Conservation (phyloP, 2,329 filamentous ascomycete genomes). For the Blastomyces parvus region DNA sequence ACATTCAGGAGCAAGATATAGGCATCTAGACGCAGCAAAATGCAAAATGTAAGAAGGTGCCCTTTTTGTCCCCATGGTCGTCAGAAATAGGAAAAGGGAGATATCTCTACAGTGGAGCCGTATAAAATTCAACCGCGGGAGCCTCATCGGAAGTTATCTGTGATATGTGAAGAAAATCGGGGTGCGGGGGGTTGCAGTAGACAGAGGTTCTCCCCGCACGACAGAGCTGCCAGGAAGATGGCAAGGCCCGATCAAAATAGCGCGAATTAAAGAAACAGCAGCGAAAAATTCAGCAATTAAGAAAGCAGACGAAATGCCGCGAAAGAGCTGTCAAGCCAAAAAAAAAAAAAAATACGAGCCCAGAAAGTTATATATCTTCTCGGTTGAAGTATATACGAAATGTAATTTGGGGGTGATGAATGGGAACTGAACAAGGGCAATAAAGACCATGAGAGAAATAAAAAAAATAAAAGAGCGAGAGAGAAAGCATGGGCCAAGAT, state of each 20-base stretch:
- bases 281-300: neutral
- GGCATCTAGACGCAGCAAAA: constrained; percentile 24
- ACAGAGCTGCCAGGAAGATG: neutral
- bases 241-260: neutral
- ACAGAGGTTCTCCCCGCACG: neutral
- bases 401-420: neutral
- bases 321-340: neutral
- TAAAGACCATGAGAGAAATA: neutral
- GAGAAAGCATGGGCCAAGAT: neutral
- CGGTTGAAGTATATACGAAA: neutral
- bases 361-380: neutral
- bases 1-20: constrained; percentile 34
- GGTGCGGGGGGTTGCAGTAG: neutral
- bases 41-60: neutral
- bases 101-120: constrained; percentile 7
- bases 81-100: neutral
- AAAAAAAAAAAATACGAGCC: neutral
- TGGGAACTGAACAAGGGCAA: constrained; percentile 1
- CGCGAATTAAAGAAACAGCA: neutral
- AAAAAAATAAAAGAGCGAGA: neutral
- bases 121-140: constrained; percentile 8
- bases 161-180: neutral
- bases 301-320: neutral
- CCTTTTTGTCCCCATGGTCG: neutral
- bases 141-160: neutral